phyloP scores from a whole-genome alignment of 768 basidiomycete species.

The Leccinellum luteum region DNA sequence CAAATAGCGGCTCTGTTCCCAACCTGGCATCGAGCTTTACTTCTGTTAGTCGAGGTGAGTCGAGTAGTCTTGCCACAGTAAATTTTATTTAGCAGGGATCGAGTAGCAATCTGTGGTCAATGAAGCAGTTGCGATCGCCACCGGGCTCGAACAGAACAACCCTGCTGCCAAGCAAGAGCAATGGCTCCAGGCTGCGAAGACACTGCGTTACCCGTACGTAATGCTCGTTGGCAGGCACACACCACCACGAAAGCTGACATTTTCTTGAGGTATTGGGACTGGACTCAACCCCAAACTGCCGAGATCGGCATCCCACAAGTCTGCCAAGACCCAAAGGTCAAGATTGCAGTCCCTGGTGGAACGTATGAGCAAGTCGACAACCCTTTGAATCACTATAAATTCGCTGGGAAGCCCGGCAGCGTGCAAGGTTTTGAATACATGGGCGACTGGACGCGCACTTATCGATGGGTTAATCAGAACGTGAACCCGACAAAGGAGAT shows the following conservation, averaged over 20 bases:
- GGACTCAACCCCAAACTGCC: conserved; percentile 3
- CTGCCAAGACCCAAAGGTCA: background rate
- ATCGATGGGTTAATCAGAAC: conserved; percentile 8
- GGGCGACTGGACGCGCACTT: conserved; percentile 11
- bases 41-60: conserved; percentile 15
- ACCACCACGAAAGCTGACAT: background rate
- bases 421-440: background rate
- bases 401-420: background rate
- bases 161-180: background rate
- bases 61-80: background rate
- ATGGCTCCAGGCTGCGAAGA: conserved; percentile 13
- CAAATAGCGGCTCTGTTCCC: conserved; percentile 21
- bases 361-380: background rate
- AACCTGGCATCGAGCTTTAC: conserved; percentile 17
- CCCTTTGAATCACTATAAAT: conserved; percentile 17
- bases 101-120: conserved; percentile 18
- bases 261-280: conserved; percentile 17
- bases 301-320: conserved; percentile 4
- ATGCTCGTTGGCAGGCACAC: background rate
- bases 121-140: conserved; percentile 14
- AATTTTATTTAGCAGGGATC: no score
- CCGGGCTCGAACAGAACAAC: background rate
- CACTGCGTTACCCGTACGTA: conserved; percentile 19
- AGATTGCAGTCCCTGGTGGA: background rate
- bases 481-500: conserved; percentile 4